Evolutionary conservation across 768 basidiomycete species (phyloP).

Genomic region (Pleurotus cornucopiae): DNA sequence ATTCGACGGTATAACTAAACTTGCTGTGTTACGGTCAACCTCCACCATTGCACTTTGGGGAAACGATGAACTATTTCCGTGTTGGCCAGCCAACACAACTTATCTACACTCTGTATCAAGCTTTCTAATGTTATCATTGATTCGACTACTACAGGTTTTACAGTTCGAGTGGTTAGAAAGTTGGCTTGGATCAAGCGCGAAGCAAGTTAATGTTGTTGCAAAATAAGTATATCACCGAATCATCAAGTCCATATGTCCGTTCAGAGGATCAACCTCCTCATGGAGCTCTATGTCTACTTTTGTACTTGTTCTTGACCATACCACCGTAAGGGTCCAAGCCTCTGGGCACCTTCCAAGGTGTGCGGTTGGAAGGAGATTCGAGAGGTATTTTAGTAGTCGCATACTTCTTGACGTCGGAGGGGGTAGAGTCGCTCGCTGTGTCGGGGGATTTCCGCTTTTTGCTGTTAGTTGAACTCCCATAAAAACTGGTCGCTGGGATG

Average conservation of each 20-base stretch:
- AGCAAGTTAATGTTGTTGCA: background rate
- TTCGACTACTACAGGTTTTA: background rate
- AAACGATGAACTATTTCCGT: too few relatives aligned
- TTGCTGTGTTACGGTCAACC: too few relatives aligned
- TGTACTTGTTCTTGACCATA: slow-evolving; percentile 1
- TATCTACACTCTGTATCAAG: background rate
- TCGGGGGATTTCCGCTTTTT: slow-evolving; percentile 14
- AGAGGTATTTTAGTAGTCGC: slow-evolving; percentile 10
- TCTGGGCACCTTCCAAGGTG: background rate
- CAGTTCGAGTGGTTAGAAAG: background rate
- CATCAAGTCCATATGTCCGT: slow-evolving; percentile 1
- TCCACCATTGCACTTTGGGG: too few relatives aligned
- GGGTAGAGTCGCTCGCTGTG: background rate
- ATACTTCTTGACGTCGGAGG: slow-evolving; percentile 8
- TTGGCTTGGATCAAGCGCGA: too few relatives aligned
- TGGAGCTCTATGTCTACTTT: background rate
- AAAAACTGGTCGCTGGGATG: slow-evolving; percentile 26
- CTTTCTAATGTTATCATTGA: background rate
- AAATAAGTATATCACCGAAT: slow-evolving; percentile 4
- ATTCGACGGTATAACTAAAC: too few relatives aligned
- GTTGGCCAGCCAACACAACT: too few relatives aligned
- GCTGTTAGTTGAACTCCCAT: slow-evolving; percentile 11
- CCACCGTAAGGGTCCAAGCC: slow-evolving; percentile 4
- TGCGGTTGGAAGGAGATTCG: background rate
- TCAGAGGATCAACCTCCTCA: background rate